Percentiles rank a stretch among this genome's conserved stretches.
These are phyloP conservation scores for Rhizoclosmatium sp. DNA, from an alignment of 192 early-diverging fungal genomes.

Conservation along the genomic window DNA sequence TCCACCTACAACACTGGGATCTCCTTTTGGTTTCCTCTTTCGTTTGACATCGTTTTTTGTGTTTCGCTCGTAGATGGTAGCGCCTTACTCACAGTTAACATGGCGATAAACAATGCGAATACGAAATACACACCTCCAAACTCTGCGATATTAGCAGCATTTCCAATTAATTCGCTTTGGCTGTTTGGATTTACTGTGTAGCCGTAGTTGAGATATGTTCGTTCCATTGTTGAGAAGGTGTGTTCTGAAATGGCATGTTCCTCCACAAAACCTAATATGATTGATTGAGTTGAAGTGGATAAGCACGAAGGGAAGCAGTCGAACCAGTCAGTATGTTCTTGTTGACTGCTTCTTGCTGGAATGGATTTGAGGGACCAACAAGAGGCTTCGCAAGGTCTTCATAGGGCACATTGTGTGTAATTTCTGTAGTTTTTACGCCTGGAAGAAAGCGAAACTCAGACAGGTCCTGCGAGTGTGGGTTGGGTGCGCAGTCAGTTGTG, in stretches of 20 bases:
- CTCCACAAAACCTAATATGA: conserved; percentile 74
- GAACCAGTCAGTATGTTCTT: conserved; percentile 54
- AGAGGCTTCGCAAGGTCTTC: conserved; percentile 50
- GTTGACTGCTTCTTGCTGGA: conserved; percentile 42
- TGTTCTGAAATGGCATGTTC: conserved; percentile 72
- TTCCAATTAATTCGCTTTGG: conserved; percentile 66
- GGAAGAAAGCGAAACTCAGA: conserved; percentile 43
- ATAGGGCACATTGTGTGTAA: conserved; percentile 58
- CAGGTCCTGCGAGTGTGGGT: conserved; percentile 36
- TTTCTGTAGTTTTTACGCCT: conserved; percentile 53
- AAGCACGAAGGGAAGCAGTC: background rate
- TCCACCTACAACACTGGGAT: conserved; percentile 76
- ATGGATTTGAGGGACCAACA: conserved; percentile 57
- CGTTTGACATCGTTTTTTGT: conserved; percentile 59
- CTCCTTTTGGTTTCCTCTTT: conserved; percentile 79
- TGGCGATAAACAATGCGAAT: background rate
- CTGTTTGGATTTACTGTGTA: conserved; percentile 80
- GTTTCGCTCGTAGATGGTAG: conserved; percentile 55
- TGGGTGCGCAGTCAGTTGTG: background rate
- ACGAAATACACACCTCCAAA: conserved; percentile 19
- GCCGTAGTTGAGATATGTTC: conserved; percentile 82
- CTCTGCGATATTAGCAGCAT: conserved; percentile 49
- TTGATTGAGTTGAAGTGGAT: background rate
- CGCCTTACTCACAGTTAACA: conserved; percentile 48
- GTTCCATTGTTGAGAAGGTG: conserved; percentile 84